Percentiles rank a stretch among this genome's conserved stretches.
Conservation (phyloP, 192 early-diverging fungal genomes). For the Backusella morwellensis region DNA sequence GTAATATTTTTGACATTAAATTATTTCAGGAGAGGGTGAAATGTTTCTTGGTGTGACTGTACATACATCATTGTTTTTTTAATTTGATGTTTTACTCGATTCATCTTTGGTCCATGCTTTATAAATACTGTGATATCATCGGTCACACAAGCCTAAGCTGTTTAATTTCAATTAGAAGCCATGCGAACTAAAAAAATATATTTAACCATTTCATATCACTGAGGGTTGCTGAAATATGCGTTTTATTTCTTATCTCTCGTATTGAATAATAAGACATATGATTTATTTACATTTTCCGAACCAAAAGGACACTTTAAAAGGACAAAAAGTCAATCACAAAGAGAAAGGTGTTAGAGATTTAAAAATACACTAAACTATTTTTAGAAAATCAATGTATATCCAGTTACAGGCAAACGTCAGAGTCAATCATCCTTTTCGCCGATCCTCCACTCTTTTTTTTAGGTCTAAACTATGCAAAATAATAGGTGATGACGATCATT, state of each 20-base stretch:
- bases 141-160: not conserved
- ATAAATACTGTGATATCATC: not conserved
- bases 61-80: not conserved
- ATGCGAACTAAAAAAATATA: not conserved
- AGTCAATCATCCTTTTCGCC: not conserved
- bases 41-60: too few species aligned
- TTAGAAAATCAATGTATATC: not conserved
- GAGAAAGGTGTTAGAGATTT: not conserved
- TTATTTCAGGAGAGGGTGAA: too few species aligned
- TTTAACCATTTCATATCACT: not conserved
- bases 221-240: not conserved
- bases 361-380: not conserved
- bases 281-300: not conserved
- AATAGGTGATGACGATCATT: not conserved
- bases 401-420: not conserved
- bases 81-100: not conserved
- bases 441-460: not conserved
- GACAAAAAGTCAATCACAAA: not conserved
- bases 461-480: not conserved
- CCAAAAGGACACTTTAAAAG: not conserved
- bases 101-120: not conserved
- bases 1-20: too few species aligned
- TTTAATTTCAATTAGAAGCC: not conserved
- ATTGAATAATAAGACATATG: not conserved
- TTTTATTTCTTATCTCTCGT: not conserved